phyloP scores from a whole-genome alignment of 2,329 filamentous ascomycete genomes.

The Kalmusia sp. region DNA sequence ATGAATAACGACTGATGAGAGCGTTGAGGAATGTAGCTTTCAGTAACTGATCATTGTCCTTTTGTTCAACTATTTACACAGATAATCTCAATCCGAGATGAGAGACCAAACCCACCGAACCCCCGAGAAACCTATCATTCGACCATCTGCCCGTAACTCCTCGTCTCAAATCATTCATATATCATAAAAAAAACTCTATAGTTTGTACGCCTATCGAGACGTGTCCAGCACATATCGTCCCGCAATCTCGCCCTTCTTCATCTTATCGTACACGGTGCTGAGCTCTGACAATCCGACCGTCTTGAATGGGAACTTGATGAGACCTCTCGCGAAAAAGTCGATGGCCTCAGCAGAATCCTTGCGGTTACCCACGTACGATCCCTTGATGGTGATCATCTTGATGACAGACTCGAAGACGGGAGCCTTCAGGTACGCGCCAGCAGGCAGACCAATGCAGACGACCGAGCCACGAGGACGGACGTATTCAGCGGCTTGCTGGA shows the following conservation, averaged over 20 bases:
- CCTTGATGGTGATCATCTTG: constrained; percentile 90
- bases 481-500: constrained; percentile 92
- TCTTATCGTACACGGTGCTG: constrained; percentile 77
- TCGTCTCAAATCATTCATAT: background rate
- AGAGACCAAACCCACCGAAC: background rate
- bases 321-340: constrained; percentile 83
- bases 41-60: background rate
- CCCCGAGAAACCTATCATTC: background rate
- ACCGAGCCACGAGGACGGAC: constrained; percentile 83
- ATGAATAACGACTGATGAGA: too few species aligned
- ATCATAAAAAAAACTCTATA: background rate
- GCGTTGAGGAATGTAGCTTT: too few species aligned
- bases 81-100: background rate
- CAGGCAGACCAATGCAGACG: constrained; percentile 88
- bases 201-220: constrained; percentile 31
- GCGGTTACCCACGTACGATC: constrained; percentile 92
- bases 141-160: background rate
- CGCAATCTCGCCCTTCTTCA: constrained; percentile 72
- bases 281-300: constrained; percentile 81
- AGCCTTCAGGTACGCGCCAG: constrained; percentile 75
- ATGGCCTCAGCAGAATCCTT: constrained; percentile 87
- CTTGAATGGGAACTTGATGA: constrained; percentile 90
- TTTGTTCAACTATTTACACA: background rate
- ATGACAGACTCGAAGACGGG: constrained; percentile 90
- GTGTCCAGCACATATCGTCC: constrained; percentile 83